Evolutionary conservation across 257 asterid genomes (phyloP), one percentile per base, ranked within the genome.

Genomic region (Henckelia pumila): DNA sequence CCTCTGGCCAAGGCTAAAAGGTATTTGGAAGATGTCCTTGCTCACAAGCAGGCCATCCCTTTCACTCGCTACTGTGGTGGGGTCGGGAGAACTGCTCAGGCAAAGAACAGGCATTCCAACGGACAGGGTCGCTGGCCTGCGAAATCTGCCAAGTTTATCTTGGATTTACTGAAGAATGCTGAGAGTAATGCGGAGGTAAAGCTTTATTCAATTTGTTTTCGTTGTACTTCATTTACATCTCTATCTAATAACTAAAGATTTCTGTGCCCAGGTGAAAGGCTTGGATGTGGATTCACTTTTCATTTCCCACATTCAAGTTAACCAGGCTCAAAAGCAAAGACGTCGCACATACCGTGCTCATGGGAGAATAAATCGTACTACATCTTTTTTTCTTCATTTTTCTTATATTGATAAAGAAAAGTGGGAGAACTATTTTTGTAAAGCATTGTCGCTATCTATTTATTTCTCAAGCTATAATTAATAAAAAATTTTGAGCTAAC

Each of bases 21-120:
- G 67, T 91, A 91, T 56, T 71, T 91, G 77, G 95, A 91, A 78
- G 97, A 91, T 62, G 97, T 91, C 68, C 84, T 91, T 71, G 88
- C 84, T 56, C 96, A 91, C 80, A 91, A 91, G 74, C 96, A 91
- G 73, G 97, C 96, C 33, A 91, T 90, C 11, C 96, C 97, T 28
- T 88, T 88, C 82, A 88, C 95, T 16, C 92, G 95, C 33, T 88
- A 81, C 78, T 86, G 93, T 60, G 59, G 96, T 28, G 97, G 96
- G 49, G 95, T 87, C 20, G 95, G 95, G 14, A 71, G 95, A 52
- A 85, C 92, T 59, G 95, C 91, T 32, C 95, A 87, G 63, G 95
- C 89, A 0, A 87, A 87, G 78, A 83, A 76, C 79, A 74, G 95
- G 35, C 95, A 85, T 47, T 85, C 95, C 6, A 87, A 87, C 59